A percentile compares a stretch with the other conserved stretches of the same genome.
These are phyloP conservation scores for Fusarium sp. DNA, from an alignment of 2,329 filamentous ascomycete genomes.

Conservation along the genomic window DNA sequence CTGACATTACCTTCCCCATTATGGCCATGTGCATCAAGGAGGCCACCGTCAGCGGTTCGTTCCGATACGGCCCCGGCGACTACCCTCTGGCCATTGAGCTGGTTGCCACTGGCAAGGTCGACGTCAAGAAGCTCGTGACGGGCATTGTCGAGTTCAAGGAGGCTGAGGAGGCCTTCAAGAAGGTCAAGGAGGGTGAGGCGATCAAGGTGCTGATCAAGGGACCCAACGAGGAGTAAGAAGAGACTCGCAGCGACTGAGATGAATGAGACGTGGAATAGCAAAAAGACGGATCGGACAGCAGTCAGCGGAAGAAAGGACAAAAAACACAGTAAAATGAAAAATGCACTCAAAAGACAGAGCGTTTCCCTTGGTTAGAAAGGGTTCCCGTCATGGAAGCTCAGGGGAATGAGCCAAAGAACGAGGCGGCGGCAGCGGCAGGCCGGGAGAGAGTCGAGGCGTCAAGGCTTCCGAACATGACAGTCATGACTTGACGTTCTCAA, in stretches of 20 bases:
- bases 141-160: constrained; percentile 81
- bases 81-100: constrained; percentile 87
- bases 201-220: constrained; percentile 78
- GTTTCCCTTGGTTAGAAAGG: background rate
- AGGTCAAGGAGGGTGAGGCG: constrained; percentile 85
- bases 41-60: constrained; percentile 86
- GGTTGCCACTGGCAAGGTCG: constrained; percentile 77
- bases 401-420: constrained; percentile 4
- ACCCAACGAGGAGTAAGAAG: constrained; percentile 67
- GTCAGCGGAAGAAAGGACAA: background rate
- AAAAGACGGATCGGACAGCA: background rate
- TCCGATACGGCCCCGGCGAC: constrained; percentile 90
- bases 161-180: constrained; percentile 87
- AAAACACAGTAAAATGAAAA: background rate
- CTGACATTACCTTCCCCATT: constrained; percentile 91
- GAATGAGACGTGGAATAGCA: background rate
- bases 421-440: background rate
- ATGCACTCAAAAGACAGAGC: background rate
- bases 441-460: constrained; percentile 24
- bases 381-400: background rate
- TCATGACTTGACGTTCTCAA: constrained; percentile 1
- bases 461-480: constrained; percentile 10
- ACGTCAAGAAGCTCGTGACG: constrained; percentile 86
- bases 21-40: constrained; percentile 92
- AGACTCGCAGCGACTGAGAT: background rate